Conservation (phyloP, 202 grass and related monocot genomes). For the Panicum hallii region DNA sequence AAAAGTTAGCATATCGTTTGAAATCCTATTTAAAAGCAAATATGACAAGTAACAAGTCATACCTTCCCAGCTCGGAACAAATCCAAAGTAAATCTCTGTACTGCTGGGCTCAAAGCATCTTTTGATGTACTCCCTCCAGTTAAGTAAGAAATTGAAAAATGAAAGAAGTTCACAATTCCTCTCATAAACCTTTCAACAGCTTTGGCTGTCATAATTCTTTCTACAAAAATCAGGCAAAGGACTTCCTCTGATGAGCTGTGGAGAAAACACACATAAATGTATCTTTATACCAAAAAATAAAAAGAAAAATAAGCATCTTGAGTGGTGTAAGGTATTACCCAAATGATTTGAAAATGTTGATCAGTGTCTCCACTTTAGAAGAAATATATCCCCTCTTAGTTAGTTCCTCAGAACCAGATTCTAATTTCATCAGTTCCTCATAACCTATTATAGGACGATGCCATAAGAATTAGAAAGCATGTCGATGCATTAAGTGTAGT, state of each 20-base stretch:
- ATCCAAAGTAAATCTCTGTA: slow-evolving; percentile 76
- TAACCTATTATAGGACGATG: slow-evolving; percentile 53
- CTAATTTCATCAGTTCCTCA: slow-evolving; percentile 74
- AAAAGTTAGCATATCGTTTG: slow-evolving; percentile 31
- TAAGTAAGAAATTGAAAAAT: slow-evolving; percentile 83
- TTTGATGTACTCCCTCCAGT: slow-evolving; percentile 81
- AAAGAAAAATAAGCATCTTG: slow-evolving; percentile 41
- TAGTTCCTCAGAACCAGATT: slow-evolving; percentile 62
- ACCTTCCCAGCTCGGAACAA: slow-evolving; percentile 84
- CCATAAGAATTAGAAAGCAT: slow-evolving; percentile 34
- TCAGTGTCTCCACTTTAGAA: slow-evolving; percentile 78
- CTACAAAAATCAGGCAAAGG: slow-evolving; percentile 92
- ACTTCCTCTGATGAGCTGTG: slow-evolving; percentile 72
- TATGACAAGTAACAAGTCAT: slow-evolving; percentile 35
- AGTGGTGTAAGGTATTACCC: slow-evolving; percentile 56
- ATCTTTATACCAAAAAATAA: slow-evolving; percentile 14
- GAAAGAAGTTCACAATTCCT: slow-evolving; percentile 74
- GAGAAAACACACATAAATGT: slow-evolving; percentile 36
- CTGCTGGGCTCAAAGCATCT: slow-evolving; percentile 76
- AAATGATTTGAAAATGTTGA: slow-evolving; percentile 86
- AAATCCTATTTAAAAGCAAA: slow-evolving; percentile 32
- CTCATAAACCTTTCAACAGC: slow-evolving; percentile 78
- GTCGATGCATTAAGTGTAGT: slow-evolving; percentile 24
- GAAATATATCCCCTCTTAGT: slow-evolving; percentile 77
- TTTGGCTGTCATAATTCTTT: slow-evolving; percentile 95